phyloP scores from a whole-genome alignment of 345 rosid genomes.

The Populus euphratica region DNA sequence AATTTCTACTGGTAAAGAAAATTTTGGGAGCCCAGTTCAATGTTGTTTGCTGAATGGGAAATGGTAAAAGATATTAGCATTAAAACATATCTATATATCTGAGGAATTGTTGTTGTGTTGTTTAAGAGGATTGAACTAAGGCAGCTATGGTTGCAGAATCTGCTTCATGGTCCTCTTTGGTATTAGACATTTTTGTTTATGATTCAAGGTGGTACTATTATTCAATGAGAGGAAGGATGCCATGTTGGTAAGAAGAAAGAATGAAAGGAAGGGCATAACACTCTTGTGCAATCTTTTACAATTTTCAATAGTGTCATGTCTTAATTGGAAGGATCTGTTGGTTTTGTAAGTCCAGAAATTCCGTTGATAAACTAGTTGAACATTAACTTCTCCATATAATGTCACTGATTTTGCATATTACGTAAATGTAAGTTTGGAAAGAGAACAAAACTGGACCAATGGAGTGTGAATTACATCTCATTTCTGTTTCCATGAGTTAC shows the following conservation, averaged over 20 bases:
- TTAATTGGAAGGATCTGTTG: background rate
- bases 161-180: background rate
- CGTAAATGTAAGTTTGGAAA: background rate
- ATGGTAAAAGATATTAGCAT: background rate
- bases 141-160: background rate
- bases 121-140: background rate
- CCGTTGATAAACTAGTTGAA: background rate
- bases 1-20: background rate
- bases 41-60: background rate
- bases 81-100: background rate
- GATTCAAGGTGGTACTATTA: background rate
- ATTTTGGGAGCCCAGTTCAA: background rate
- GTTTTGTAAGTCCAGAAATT: background rate
- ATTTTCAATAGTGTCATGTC: background rate
- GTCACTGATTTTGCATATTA: background rate
- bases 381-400: background rate
- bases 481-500: no score
- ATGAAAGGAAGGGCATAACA: background rate
- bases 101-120: background rate
- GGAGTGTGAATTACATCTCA: no score
- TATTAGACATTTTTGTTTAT: background rate
- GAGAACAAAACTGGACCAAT: no score
- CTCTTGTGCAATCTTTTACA: background rate
- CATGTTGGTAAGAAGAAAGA: background rate
- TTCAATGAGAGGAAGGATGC: background rate